Evolutionary conservation across 2,329 filamentous ascomycete genomes (phyloP).

Genomic region (Botrytis pseudocinerea): DNA sequence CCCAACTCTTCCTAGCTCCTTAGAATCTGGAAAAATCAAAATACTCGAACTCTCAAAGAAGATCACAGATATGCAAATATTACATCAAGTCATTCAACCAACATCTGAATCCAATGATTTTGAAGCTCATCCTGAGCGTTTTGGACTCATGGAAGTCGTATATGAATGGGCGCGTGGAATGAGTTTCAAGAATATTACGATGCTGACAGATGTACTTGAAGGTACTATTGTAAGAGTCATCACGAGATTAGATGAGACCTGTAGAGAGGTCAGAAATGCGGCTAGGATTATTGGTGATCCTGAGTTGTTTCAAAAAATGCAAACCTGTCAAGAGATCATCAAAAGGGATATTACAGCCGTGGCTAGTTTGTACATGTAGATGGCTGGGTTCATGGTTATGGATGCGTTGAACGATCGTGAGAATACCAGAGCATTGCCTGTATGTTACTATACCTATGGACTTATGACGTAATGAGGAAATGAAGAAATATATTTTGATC

Average conservation of each 20-base stretch:
- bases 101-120: slow-evolving; percentile 93
- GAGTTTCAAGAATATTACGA: slow-evolving; percentile 97
- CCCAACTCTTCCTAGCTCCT: slow-evolving; percentile 76
- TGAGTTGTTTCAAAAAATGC: slow-evolving; percentile 92
- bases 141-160: slow-evolving; percentile 94
- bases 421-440: not conserved
- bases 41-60: slow-evolving; percentile 91
- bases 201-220: slow-evolving; percentile 93
- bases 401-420: not conserved
- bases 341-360: slow-evolving; percentile 93
- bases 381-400: not conserved
- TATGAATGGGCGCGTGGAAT: slow-evolving; percentile 98
- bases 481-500: not conserved
- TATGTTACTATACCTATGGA: not conserved
- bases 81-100: slow-evolving; percentile 88
- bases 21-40: slow-evolving; percentile 79
- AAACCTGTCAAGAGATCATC: slow-evolving; percentile 95
- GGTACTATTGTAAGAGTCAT: slow-evolving; percentile 97
- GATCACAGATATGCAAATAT: slow-evolving; percentile 84
- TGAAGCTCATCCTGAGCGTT: slow-evolving; percentile 72
- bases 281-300: slow-evolving; percentile 94
- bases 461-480: slow-evolving; percentile 1
- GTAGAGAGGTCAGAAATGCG: slow-evolving; percentile 95
- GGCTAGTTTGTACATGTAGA: slow-evolving; percentile 81
- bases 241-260: slow-evolving; percentile 91